Percentiles rank a stretch among this genome's conserved stretches.
phyloP scores from a whole-genome alignment of 495 filamentous ascomycete genomes.

The Lophiotrema nucula region DNA sequence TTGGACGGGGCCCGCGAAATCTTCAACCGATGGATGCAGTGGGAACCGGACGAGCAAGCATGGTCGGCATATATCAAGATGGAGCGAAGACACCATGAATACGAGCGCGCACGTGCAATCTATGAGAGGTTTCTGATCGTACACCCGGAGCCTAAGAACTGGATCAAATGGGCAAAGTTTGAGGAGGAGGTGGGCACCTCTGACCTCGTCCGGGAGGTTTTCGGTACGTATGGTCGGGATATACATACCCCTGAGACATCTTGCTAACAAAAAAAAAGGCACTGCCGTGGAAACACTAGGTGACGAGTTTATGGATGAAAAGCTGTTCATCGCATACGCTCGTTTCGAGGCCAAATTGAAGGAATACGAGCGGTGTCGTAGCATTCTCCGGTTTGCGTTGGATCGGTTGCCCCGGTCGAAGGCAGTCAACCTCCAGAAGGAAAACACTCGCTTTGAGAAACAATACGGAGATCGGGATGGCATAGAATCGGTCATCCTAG shows the following conservation, averaged over 20 bases:
- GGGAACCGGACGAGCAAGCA: slow-evolving; percentile 94
- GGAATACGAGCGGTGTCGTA: slow-evolving; percentile 91
- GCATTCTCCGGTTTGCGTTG: slow-evolving; percentile 94
- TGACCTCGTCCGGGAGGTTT: slow-evolving; percentile 90
- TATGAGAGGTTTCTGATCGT: slow-evolving; percentile 90
- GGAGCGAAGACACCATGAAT: slow-evolving; percentile 92
- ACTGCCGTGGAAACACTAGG: slow-evolving; percentile 85
- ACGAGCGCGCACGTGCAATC: slow-evolving; percentile 76
- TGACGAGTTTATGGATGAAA: slow-evolving; percentile 96
- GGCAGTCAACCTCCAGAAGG: slow-evolving; percentile 79
- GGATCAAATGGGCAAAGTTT: slow-evolving; percentile 98
- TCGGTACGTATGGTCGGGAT: no score
- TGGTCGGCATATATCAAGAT: slow-evolving; percentile 96
- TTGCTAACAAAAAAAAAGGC: no score
- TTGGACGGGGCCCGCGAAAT: slow-evolving; percentile 89
- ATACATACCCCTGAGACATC: no score
- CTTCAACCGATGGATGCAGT: slow-evolving; percentile 97
- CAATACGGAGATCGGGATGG: slow-evolving; percentile 93
- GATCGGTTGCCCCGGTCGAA: slow-evolving; percentile 87
- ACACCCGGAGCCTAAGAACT: slow-evolving; percentile 92
- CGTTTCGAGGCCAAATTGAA: slow-evolving; percentile 90
- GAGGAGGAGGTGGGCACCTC: slow-evolving; percentile 92
- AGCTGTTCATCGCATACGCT: slow-evolving; percentile 88
- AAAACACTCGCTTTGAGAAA: slow-evolving; percentile 97
- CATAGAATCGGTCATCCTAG: slow-evolving; percentile 90